Conservation (phyloP, 805 yeast species). For the Soucietia sequanensis region DNA sequence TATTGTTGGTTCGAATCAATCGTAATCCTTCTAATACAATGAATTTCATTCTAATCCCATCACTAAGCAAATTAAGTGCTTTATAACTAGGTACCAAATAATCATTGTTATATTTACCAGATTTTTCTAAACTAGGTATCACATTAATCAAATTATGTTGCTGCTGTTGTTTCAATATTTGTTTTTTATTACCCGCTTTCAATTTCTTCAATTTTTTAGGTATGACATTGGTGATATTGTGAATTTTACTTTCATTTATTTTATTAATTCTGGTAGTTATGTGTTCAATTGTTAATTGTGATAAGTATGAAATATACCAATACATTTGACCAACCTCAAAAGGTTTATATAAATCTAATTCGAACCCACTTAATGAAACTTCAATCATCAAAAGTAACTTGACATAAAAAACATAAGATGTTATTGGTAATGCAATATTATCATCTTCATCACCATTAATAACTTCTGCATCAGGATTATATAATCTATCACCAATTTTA, state of each 20-base stretch:
- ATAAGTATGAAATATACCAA: conserved; percentile 62
- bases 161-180: conserved; percentile 28
- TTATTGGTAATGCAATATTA: conserved; percentile 58
- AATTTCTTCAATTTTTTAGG: conserved; percentile 44
- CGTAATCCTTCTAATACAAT: conserved; percentile 17
- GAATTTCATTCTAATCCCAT: conserved; percentile 16
- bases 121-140: conserved; percentile 34
- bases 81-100: conserved; percentile 16
- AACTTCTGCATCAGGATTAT: conserved; percentile 1
- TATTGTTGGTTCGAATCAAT: conserved; percentile 22
- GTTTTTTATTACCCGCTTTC: conserved; percentile 52
- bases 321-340: conserved; percentile 68
- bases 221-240: conserved; percentile 29
- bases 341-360: conserved; percentile 65
- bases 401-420: conserved; percentile 65
- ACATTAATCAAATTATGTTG: conserved; percentile 26
- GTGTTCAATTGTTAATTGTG: conserved; percentile 41
- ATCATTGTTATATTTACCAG: conserved; percentile 19
- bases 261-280: conserved; percentile 34
- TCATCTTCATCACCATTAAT: conserved; percentile 13
- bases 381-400: conserved; percentile 73
- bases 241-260: conserved; percentile 35
- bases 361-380: conserved; percentile 71
- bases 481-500: conserved; percentile 36
- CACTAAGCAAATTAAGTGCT: conserved; percentile 17